Percentiles rank a stretch among this genome's conserved stretches.
phyloP scores from a whole-genome alignment of 163 green algal genomes.

The Scenedesmus sp. region DNA sequence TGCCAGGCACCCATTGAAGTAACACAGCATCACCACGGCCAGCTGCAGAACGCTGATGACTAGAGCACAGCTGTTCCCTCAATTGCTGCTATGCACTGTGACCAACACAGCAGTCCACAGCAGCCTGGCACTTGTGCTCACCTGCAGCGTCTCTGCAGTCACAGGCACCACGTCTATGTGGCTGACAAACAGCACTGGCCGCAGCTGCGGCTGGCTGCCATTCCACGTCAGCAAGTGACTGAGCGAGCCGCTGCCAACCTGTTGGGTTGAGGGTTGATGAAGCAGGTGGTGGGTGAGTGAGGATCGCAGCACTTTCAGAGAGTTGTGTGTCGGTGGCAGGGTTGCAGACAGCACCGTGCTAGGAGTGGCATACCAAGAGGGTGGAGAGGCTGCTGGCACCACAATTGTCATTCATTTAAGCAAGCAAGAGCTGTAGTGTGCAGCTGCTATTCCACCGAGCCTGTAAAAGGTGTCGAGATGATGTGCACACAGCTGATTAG shows the following conservation, averaged over 20 bases:
- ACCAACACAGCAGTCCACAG: neutral
- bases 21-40: too few relatives aligned
- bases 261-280: neutral
- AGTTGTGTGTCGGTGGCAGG: neutral
- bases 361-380: too few relatives aligned
- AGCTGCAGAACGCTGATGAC: too few relatives aligned
- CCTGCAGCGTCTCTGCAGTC: conserved; percentile 48
- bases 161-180: conserved; percentile 74
- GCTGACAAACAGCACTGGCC: conserved; percentile 60
- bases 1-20: too few relatives aligned
- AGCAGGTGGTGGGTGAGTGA: too few relatives aligned
- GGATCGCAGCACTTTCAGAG: too few relatives aligned
- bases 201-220: conserved; percentile 56
- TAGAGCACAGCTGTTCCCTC: too few relatives aligned
- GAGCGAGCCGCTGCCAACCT: conserved; percentile 50
- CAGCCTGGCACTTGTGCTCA: neutral
- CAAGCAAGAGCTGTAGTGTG: neutral
- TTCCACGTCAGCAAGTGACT: conserved; percentile 69
- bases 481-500: neutral
- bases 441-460: too few relatives aligned
- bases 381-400: too few relatives aligned
- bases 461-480: too few relatives aligned
- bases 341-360: too few relatives aligned
- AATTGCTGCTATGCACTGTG: neutral
- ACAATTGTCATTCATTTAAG: neutral